Percentiles rank a stretch among this genome's conserved stretches.
phyloP scores from a whole-genome alignment of 106 monocot species.

The Dactylorhiza incarnata region DNA sequence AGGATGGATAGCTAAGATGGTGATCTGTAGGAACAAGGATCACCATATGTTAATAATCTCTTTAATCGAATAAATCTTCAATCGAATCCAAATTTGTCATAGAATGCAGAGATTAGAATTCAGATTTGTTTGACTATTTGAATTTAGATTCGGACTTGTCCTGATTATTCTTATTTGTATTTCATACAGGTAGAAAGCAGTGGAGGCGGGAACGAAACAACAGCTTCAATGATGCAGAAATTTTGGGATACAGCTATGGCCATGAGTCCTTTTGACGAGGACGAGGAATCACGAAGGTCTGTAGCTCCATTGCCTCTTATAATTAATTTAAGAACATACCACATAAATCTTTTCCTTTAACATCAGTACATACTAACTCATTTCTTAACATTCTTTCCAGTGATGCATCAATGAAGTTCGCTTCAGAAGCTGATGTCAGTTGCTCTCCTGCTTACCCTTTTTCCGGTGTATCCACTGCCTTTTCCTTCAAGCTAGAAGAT shows the following conservation, averaged over 20 bases:
- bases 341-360: background rate
- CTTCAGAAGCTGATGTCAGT: slow-evolving; percentile 45
- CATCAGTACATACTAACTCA: background rate
- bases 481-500: slow-evolving; percentile 80
- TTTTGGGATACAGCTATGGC: slow-evolving; percentile 95
- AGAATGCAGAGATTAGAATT: too few species aligned
- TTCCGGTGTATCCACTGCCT: slow-evolving; percentile 35
- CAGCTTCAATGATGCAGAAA: slow-evolving; percentile 79
- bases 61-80: too few species aligned
- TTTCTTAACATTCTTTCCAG: slow-evolving; percentile 21
- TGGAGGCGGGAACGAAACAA: slow-evolving; percentile 55
- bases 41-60: too few species aligned
- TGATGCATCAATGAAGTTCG: slow-evolving; percentile 56
- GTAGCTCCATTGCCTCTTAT: background rate
- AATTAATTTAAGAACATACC: background rate
- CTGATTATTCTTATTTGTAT: background rate
- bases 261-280: slow-evolving; percentile 58
- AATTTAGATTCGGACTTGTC: too few species aligned
- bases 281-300: slow-evolving; percentile 59
- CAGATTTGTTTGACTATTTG: too few species aligned
- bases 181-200: slow-evolving; percentile 55
- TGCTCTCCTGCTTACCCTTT: slow-evolving; percentile 26
- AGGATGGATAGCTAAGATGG: too few species aligned
- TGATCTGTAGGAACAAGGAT: too few species aligned
- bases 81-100: too few species aligned